Percentiles rank a stretch among this genome's conserved stretches.
These are phyloP conservation scores for Citrus medica DNA, from an alignment of 345 rosid genomes.

Conservation along the genomic window DNA sequence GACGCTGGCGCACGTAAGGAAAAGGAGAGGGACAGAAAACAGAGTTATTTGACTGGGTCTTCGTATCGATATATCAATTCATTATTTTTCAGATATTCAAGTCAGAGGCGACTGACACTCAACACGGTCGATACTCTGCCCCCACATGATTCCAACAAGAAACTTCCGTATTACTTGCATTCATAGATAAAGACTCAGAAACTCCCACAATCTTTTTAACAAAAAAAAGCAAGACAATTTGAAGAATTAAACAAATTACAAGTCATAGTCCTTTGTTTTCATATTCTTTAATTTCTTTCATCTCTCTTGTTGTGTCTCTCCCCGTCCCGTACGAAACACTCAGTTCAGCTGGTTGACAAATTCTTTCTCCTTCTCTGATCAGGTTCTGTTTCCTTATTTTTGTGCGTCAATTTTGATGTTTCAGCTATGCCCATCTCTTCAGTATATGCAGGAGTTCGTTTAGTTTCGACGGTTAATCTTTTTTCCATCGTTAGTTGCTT, in stretches of 20 bases:
- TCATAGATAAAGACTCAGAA: background rate
- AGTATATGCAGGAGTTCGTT: background rate
- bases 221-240: conserved; percentile 1
- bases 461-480: background rate
- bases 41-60: conserved; percentile 6
- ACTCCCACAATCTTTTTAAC: background rate
- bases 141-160: conserved; percentile 19
- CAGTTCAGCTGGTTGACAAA: background rate
- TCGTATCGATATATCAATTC: background rate
- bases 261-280: background rate
- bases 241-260: background rate
- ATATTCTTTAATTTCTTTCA: background rate
- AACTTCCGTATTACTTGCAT: conserved; percentile 10
- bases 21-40: too few relatives aligned
- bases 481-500: background rate
- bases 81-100: background rate
- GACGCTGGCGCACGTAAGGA: too few relatives aligned
- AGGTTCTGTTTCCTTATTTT: conserved; percentile 14
- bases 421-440: background rate
- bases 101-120: conserved; percentile 24
- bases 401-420: background rate
- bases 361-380: conserved; percentile 2
- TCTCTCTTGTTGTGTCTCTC: conserved; percentile 2
- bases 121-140: conserved; percentile 17
- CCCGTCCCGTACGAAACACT: conserved; percentile 12